A percentile compares a stretch with the other conserved stretches of the same genome.
Conservation (phyloP, 768 basidiomycete species). For the Russula sp. region DNA sequence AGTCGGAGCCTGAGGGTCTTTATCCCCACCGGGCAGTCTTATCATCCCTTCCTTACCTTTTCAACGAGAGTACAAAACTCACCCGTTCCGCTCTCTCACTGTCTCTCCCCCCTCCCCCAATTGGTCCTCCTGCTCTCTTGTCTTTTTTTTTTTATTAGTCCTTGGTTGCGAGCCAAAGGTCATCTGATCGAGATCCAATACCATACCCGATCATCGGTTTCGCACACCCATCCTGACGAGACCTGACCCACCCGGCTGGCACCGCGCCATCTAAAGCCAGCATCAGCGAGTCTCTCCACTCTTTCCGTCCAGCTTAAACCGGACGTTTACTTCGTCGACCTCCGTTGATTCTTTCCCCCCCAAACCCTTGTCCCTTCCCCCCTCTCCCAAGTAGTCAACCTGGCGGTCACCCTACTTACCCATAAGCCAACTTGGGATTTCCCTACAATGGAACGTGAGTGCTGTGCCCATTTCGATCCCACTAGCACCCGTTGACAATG, state of each 20-base stretch:
- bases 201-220: slow-evolving; percentile 31
- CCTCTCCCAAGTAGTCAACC: slow-evolving; percentile 18
- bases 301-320: slow-evolving; percentile 21
- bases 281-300: slow-evolving; percentile 20
- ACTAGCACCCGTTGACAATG: background rate
- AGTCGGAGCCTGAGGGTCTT: slow-evolving; percentile 24
- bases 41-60: slow-evolving; percentile 22
- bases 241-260: slow-evolving; percentile 20
- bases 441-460: slow-evolving; percentile 31
- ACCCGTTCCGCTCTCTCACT: slow-evolving; percentile 10
- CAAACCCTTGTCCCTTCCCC: background rate
- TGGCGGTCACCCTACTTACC: slow-evolving; percentile 30
- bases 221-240: slow-evolving; percentile 20
- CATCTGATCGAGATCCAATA: slow-evolving; percentile 28
- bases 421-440: slow-evolving; percentile 29
- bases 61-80: slow-evolving; percentile 14
- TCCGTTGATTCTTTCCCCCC: slow-evolving; percentile 4
- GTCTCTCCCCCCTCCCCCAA: slow-evolving; percentile 17
- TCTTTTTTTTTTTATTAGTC: slow-evolving; percentile 19
- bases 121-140: slow-evolving; percentile 17
- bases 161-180: slow-evolving; percentile 14
- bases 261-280: slow-evolving; percentile 21
- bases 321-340: slow-evolving; percentile 18
- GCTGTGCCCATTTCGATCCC: background rate
- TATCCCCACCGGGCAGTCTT: slow-evolving; percentile 29